Evolutionary conservation across 768 basidiomycete species (phyloP).

Genomic region (Pleurotus sapidus): DNA sequence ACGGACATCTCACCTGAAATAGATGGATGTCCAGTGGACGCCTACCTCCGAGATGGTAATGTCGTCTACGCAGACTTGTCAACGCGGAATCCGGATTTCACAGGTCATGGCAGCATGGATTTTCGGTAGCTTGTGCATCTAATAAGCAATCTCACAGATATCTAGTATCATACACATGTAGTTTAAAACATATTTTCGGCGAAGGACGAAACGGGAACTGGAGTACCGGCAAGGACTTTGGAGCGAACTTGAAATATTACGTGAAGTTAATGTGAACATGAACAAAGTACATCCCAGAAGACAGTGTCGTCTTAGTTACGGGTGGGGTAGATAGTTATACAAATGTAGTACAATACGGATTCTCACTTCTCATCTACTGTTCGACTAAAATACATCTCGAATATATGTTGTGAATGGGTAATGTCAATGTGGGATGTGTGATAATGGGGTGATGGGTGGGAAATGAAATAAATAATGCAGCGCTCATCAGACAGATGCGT

Average conservation of each 20-base stretch:
- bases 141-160: no score
- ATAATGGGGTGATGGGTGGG: background rate
- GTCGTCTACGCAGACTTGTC: slow-evolving; percentile 68
- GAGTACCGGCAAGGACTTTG: no score
- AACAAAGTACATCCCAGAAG: background rate
- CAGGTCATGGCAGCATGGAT: slow-evolving; percentile 23
- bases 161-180: no score
- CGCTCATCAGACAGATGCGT: slow-evolving; percentile 52
- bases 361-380: no score
- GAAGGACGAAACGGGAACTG: no score
- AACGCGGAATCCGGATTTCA: slow-evolving; percentile 33
- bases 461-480: slow-evolving; percentile 1
- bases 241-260: no score
- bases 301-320: background rate
- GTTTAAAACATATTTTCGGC: no score
- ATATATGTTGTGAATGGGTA: background rate
- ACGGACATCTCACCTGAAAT: slow-evolving; percentile 40
- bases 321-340: background rate
- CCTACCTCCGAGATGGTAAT: slow-evolving; percentile 59
- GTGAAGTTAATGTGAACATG: no score
- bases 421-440: slow-evolving; percentile 2
- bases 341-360: slow-evolving; percentile 1
- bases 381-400: slow-evolving; percentile 9
- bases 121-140: no score
- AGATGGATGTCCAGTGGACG: slow-evolving; percentile 60